Conservation (phyloP, 345 rosid species). For the Brassica juncea region DNA sequence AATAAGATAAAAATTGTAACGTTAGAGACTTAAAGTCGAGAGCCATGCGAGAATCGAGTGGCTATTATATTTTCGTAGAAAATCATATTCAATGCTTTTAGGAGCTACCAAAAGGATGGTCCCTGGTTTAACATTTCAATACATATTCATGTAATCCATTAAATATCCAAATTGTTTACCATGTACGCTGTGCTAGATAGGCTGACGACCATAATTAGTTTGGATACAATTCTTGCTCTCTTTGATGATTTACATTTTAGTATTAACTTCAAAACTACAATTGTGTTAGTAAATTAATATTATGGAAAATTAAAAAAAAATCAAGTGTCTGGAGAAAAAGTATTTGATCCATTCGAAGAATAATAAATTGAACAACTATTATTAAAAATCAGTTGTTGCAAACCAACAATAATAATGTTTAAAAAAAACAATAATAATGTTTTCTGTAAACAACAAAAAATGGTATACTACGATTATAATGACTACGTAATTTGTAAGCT, state of each 20-base stretch:
- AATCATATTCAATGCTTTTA: constrained; percentile 35
- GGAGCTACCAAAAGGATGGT: constrained; percentile 46
- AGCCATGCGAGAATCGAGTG: constrained; percentile 40
- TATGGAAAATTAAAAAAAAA: not conserved
- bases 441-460: not conserved
- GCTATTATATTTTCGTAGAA: constrained; percentile 32
- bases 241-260: not conserved
- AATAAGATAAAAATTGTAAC: constrained; percentile 27
- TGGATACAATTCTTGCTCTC: not conserved
- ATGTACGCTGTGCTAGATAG: not conserved
- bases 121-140: constrained; percentile 38
- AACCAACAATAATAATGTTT: not conserved
- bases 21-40: constrained; percentile 27
- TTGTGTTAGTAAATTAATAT: not conserved
- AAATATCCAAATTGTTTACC: constrained; percentile 24
- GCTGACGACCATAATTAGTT: not conserved
- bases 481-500: not conserved
- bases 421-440: too few species aligned
- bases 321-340: not conserved
- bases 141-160: constrained; percentile 30
- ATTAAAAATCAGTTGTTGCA: not conserved
- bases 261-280: not conserved
- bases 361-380: not conserved
- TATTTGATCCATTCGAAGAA: not conserved
- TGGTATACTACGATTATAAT: not conserved